Base-by-base conservation (phyloP, 768 basidiomycete genomes). In the Pulveroboletus sp. region DNA sequence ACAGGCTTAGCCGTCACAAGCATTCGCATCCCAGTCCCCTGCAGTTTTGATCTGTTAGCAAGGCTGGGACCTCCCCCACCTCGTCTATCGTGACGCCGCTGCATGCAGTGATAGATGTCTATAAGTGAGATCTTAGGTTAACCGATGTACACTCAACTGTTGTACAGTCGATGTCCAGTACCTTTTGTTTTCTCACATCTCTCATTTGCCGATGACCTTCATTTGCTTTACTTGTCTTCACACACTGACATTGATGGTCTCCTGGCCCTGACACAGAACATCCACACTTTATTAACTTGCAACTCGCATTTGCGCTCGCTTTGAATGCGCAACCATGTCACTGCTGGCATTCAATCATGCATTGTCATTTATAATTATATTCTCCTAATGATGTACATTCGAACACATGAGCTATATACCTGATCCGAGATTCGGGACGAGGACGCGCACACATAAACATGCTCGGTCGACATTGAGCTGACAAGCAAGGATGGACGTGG, bases 281-380 rank as follows among this genome's bases (percentile, higher is more conserved):
- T 7, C 37, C 43, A 49, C 49, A 57, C 49, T 31, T 40, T 43
- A 56, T 50, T 50, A 54, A 49, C 56, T 43, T 48, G 38, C 47
- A 18, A 11, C 46, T 55, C 14, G 50, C 60, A 60, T 49, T 43
- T 17, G 44, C 58, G 61, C 49, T 43, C 26, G 44, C 59, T 51
- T 57, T 54, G 48, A 56, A 50, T 43, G 62, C 63, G 60, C 46
- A 32, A 47, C 37, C 51, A 62, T 54, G 44, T 54, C 60, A 57
- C 38, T 54, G 54, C 62, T 53, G 54, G 46, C 50, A 55, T 43
- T 26, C 59, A 49, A 49, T 50, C 59, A 64, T 61, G 65, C 64
- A 64, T 63, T 50, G 52, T 57, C 57, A 61, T 55, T 47, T 66
- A 66, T 52, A 54, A 54, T 50, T 62, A 63, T 56, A 42, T 54